These are phyloP conservation scores for Erodium moschatum DNA, from an alignment of 441 rosid genomes.

Conservation along the genomic window DNA sequence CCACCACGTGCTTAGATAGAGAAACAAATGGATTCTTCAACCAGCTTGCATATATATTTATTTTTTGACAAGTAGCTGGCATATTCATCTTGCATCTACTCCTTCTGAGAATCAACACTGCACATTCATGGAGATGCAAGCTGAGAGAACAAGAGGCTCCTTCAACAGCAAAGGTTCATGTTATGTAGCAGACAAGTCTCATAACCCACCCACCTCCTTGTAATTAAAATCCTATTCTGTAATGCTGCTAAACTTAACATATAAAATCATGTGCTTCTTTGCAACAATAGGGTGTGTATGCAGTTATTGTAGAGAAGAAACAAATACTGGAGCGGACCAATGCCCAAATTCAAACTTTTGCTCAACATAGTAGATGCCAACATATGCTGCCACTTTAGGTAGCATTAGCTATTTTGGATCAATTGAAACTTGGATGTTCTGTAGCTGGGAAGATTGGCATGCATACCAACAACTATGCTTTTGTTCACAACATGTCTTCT, in stretches of 20 bases:
- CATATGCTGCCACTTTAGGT: neutral
- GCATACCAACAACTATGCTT: neutral
- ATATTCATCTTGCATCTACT: neutral
- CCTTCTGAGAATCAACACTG: conserved; percentile 7
- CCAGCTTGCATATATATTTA: neutral
- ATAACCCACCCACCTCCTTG: conserved; percentile 16
- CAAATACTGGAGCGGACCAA: neutral
- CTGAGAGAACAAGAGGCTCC: no score
- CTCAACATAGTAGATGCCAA: neutral
- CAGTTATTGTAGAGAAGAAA: neutral
- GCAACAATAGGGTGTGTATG: neutral
- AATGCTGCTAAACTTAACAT: conserved; percentile 19
- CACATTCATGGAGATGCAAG: conserved; percentile 13
- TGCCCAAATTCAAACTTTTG: neutral
- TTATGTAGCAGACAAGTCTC: conserved; percentile 15
- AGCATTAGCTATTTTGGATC: neutral
- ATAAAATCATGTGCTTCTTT: no score
- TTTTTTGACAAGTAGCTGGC: no score
- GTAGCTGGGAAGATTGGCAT: no score
- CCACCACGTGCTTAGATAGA: conserved; percentile 10
- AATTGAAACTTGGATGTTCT: neutral
- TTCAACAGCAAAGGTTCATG: conserved; percentile 20
- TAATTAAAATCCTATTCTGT: conserved; percentile 22
- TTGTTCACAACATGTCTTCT: neutral
- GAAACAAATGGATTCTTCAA: conserved; percentile 10